These are phyloP conservation scores for Leucogyrophana mollusca DNA, from an alignment of 768 basidiomycete genomes.

Conservation along the genomic window DNA sequence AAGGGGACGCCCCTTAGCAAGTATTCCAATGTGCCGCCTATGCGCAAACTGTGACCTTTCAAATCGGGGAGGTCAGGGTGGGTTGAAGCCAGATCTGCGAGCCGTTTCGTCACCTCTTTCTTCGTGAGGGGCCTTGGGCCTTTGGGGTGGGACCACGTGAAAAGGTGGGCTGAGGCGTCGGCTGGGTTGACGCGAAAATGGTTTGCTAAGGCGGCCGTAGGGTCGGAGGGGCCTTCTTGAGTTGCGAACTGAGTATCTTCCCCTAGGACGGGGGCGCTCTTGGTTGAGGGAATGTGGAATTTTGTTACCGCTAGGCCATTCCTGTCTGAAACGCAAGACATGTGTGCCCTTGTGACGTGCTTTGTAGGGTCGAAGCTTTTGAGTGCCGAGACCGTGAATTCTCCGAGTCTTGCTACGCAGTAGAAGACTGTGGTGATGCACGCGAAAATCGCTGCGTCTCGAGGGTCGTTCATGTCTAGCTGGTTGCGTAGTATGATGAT, in stretches of 20 bases:
- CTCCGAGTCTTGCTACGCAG: slow-evolving; percentile 30
- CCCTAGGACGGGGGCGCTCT: background rate
- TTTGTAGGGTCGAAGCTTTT: slow-evolving; percentile 24
- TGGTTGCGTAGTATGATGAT: background rate
- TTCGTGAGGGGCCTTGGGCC: slow-evolving; percentile 1
- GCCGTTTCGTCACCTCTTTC: slow-evolving; percentile 15
- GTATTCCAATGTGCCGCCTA: slow-evolving; percentile 33
- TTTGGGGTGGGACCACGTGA: too few species aligned
- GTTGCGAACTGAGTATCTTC: background rate
- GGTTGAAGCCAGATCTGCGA: slow-evolving; percentile 9
- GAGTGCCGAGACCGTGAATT: slow-evolving; percentile 36
- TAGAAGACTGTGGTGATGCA: slow-evolving; percentile 39
- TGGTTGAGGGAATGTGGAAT: background rate
- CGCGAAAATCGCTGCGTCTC: slow-evolving; percentile 34
- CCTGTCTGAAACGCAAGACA: slow-evolving; percentile 22
- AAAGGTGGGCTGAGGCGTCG: background rate
- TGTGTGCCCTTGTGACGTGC: slow-evolving; percentile 26
- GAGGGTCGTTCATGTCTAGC: slow-evolving; percentile 7
- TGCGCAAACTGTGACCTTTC: slow-evolving; percentile 23
- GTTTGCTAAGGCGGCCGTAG: background rate
- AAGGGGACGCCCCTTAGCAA: slow-evolving; percentile 33
- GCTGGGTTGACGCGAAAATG: background rate
- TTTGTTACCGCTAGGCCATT: slow-evolving; percentile 8
- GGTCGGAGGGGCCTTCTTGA: background rate
- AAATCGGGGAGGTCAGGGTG: slow-evolving; percentile 4